Evolutionary conservation across 495 filamentous ascomycete species (phyloP), one percentile per base, ranked within the genome.

Genomic region (Lophiostoma macrostomum): DNA sequence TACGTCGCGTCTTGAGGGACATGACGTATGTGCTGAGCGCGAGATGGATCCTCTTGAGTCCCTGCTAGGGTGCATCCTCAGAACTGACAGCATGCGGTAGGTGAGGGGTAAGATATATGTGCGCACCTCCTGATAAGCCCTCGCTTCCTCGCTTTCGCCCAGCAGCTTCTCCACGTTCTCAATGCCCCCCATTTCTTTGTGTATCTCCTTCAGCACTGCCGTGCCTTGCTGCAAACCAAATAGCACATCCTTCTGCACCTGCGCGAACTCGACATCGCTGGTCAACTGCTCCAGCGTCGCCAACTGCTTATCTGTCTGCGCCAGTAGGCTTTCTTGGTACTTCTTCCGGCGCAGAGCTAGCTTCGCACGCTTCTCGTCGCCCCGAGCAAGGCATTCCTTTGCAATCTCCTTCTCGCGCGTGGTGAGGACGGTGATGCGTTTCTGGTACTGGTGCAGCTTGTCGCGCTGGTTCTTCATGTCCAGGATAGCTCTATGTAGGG

Each of bases 401-500:
- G 93, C 93, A 57, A 90, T 84, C 30, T 76, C 81, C 22, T 82
- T 91, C 69, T 98, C 94, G 45, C 83, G 81, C 65, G 82, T 71
- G 11, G 93, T 95, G 18, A 98, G 80, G 43, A 86, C 74, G 25
- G 82, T 82, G 65, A 98, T 91, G 58, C 87, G 86, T 53, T 84
- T 83, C 68, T 95, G 90, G 72, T 98, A 96, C 63, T 94, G 87
- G 57, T 90, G 89, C 1, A 97, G 87, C 63, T 87, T 90, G 77
- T 98, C 93, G 67, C 93, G 91, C 72, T 98, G 94, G 73, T 83
- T 87, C 70, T 97, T 97, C 67, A 98, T 83, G 73, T 97, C 90
- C 51, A 96, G 85, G 69, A 97, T 96, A 29, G 93, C 93, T 64
- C 87, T 91, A 67, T 18, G 32, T 28, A 25, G 35, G 45, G 22